Evolutionary conservation across 2,329 filamentous ascomycete genomes (phyloP).

Genomic region (Huntiella abstrusa): DNA sequence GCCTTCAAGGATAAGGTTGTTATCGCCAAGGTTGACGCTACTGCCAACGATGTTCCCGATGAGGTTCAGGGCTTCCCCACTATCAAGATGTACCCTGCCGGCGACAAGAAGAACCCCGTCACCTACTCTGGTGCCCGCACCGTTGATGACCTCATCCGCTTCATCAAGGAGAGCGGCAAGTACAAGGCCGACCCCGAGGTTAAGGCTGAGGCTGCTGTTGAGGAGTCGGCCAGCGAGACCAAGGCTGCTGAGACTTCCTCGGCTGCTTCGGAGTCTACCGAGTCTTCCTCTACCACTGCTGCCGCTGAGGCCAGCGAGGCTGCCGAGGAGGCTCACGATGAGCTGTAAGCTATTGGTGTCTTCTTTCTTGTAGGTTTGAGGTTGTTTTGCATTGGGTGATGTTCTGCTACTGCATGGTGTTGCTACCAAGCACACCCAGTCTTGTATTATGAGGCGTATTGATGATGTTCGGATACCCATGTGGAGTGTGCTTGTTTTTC

Average conservation of each 20-base stretch:
- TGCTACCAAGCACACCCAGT: background rate
- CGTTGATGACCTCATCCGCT: constrained; percentile 76
- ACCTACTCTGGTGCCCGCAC: constrained; percentile 80
- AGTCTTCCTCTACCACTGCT: constrained; percentile 19
- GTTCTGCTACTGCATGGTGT: background rate
- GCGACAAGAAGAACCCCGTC: constrained; percentile 65
- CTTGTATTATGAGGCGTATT: too few species aligned
- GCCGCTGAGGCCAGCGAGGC: constrained; percentile 17
- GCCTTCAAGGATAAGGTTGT: constrained; percentile 69
- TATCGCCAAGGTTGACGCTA: constrained; percentile 96
- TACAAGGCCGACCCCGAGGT: constrained; percentile 50
- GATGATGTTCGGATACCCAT: background rate
- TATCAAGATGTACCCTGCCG: constrained; percentile 93
- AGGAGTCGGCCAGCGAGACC: constrained; percentile 19
- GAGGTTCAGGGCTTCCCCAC: constrained; percentile 96
- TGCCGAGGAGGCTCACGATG: constrained; percentile 43
- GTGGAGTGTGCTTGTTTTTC: constrained; percentile 4
- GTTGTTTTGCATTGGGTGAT: background rate
- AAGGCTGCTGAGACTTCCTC: constrained; percentile 20
- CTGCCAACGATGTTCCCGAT: constrained; percentile 87
- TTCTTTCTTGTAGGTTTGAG: background rate
- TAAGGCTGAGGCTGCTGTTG: constrained; percentile 34
- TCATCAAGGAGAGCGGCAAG: constrained; percentile 90
- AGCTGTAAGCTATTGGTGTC: constrained; percentile 41
- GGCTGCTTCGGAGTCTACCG: constrained; percentile 25